Conservation (phyloP, 164 flowering plant species). For the Malania oleifera region DNA sequence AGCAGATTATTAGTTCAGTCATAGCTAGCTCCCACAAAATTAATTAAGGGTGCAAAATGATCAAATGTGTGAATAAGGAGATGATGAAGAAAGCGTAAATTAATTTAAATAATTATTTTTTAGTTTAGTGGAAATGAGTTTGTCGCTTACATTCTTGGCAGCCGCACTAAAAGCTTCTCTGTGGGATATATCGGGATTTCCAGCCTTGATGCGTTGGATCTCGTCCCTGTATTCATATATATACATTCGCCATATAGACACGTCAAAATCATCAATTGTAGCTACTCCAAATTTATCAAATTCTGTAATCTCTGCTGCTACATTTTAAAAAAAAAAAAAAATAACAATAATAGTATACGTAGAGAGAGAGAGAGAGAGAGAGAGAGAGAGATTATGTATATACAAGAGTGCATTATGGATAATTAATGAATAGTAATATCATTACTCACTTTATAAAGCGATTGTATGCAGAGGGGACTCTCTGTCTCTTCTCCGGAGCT, state of each 20-base stretch:
- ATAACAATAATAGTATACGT: too few species aligned
- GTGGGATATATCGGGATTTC: slow-evolving; percentile 1
- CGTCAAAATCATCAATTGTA: background rate
- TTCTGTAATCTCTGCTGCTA: too few species aligned
- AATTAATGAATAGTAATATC: too few species aligned
- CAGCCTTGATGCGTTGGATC: slow-evolving; percentile 10
- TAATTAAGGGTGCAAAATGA: too few species aligned
- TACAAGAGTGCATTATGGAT: too few species aligned
- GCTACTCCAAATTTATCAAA: background rate
- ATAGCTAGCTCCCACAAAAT: too few species aligned
- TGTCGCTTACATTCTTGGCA: slow-evolving; percentile 6
- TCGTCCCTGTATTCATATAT: background rate
- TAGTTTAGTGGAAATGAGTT: background rate
- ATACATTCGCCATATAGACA: too few species aligned
- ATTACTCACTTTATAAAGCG: slow-evolving; percentile 6
- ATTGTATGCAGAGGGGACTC: slow-evolving; percentile 6
- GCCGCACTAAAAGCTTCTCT: slow-evolving; percentile 8
- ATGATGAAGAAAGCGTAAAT: too few species aligned
- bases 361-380: background rate
- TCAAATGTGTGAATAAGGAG: too few species aligned
- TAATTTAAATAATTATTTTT: too few species aligned
- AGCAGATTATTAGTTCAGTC: background rate
- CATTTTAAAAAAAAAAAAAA: too few species aligned
- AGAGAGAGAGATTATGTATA: background rate
- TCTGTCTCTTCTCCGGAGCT: slow-evolving; percentile 10